phyloP scores from a whole-genome alignment of 371 early-diverging fungal genomes.

The Zychaea mexicana region DNA sequence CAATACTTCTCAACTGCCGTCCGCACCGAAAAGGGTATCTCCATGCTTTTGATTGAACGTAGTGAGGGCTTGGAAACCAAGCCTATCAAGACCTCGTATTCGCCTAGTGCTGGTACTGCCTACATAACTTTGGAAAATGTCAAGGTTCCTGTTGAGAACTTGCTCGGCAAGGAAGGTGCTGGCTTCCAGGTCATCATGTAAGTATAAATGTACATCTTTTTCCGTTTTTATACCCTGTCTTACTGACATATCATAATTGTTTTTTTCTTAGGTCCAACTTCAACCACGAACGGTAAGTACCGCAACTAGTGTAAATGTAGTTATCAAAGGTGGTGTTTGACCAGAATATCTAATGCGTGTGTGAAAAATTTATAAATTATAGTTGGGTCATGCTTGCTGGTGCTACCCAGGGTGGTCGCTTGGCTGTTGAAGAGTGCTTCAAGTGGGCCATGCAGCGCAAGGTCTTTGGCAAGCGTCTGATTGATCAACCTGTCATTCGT shows the following conservation, averaged over 20 bases:
- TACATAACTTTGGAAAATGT: conserved; percentile 58
- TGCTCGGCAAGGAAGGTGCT: conserved; percentile 85
- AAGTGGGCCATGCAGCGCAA: conserved; percentile 87
- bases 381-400: conserved; percentile 28
- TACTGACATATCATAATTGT: neutral
- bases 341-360: neutral
- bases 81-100: conserved; percentile 65
- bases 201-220: neutral
- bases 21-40: conserved; percentile 65
- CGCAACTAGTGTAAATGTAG: neutral
- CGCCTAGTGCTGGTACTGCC: conserved; percentile 58
- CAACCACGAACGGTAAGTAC: conserved; percentile 66
- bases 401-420: conserved; percentile 18
- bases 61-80: conserved; percentile 58
- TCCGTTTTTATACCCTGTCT: neutral
- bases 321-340: neutral
- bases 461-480: conserved; percentile 81
- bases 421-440: conserved; percentile 52
- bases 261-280: conserved; percentile 56
- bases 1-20: conserved; percentile 73
- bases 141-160: conserved; percentile 77
- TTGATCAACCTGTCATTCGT: conserved; percentile 68
- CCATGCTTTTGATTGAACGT: conserved; percentile 66
- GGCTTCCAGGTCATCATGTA: conserved; percentile 82
- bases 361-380: neutral